Conservation (phyloP, 352 stramenopile genomes). For the Globisporangium nunn region DNA sequence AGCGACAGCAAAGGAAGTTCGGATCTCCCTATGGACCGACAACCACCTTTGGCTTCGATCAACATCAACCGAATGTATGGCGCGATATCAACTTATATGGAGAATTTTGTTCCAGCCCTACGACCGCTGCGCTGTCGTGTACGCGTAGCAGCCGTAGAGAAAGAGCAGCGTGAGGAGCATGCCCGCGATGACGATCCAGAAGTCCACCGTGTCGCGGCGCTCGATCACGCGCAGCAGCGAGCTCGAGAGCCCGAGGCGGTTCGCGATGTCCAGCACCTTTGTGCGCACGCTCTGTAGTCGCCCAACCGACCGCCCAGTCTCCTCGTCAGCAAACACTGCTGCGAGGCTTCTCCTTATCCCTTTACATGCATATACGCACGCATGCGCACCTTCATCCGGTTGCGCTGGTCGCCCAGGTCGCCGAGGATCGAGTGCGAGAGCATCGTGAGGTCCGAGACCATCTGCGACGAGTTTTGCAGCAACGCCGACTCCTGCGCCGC, state of each 20-base stretch:
- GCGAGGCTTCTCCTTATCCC: too few species aligned
- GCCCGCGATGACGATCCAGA: slow-evolving; percentile 77
- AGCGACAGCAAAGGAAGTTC: neutral
- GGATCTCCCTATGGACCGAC: too few species aligned
- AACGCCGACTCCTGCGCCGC: slow-evolving; percentile 73
- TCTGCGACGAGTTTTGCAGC: slow-evolving; percentile 67
- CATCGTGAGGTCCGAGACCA: slow-evolving; percentile 74
- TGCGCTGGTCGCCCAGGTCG: slow-evolving; percentile 62
- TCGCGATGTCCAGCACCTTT: slow-evolving; percentile 80
- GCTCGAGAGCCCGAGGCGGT: slow-evolving; percentile 73
- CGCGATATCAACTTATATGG: neutral
- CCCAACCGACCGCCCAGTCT: too few species aligned
- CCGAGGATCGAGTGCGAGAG: slow-evolving; percentile 67
- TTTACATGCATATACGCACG: too few species aligned
- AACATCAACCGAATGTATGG: neutral
- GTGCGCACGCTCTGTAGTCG: slow-evolving; percentile 48
- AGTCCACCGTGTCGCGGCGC: slow-evolving; percentile 71
- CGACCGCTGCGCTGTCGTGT: slow-evolving; percentile 16
- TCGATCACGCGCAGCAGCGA: slow-evolving; percentile 81
- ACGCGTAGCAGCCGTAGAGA: slow-evolving; percentile 68
- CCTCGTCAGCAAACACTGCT: too few species aligned
- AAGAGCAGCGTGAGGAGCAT: slow-evolving; percentile 83
- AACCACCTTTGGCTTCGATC: neutral
- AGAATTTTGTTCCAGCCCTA: neutral
- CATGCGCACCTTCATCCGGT: slow-evolving; percentile 48